phyloP scores from a whole-genome alignment of 352 stramenopile species.

The Poterioochromonas sp. region DNA sequence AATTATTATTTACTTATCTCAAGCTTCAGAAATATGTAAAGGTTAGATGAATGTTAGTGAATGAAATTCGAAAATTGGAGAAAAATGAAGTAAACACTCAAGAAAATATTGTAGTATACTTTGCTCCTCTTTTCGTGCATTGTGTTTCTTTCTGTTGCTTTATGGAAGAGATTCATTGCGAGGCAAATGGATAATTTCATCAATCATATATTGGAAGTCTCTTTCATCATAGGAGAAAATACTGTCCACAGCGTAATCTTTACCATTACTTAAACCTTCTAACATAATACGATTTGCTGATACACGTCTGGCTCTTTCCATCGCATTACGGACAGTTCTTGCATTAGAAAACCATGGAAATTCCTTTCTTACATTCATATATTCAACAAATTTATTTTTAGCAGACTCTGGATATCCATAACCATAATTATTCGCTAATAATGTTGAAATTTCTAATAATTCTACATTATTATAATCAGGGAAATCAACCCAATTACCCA shows the following conservation, averaged over 20 bases:
- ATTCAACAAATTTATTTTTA: conserved; percentile 59
- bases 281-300: conserved; percentile 64
- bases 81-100: no score
- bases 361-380: conserved; percentile 65
- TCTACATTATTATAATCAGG: conserved; percentile 66
- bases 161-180: conserved; percentile 12
- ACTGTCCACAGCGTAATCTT: conserved; percentile 45
- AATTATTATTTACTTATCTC: no score
- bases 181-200: not conserved
- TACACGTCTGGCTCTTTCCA: conserved; percentile 69
- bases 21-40: no score
- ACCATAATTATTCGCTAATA: conserved; percentile 60
- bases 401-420: conserved; percentile 57
- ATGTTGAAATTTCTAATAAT: conserved; percentile 59
- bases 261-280: conserved; percentile 54
- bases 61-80: no score
- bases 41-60: no score
- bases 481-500: conserved; percentile 75
- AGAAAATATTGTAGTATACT: no score
- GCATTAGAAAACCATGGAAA: conserved; percentile 75
- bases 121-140: no score
- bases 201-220: conserved; percentile 58
- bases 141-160: no score
- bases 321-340: conserved; percentile 70
- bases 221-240: conserved; percentile 54